Base-by-base conservation (phyloP, 1,284 basidiomycete genomes). In the Ceratobasidium sp. region DNA sequence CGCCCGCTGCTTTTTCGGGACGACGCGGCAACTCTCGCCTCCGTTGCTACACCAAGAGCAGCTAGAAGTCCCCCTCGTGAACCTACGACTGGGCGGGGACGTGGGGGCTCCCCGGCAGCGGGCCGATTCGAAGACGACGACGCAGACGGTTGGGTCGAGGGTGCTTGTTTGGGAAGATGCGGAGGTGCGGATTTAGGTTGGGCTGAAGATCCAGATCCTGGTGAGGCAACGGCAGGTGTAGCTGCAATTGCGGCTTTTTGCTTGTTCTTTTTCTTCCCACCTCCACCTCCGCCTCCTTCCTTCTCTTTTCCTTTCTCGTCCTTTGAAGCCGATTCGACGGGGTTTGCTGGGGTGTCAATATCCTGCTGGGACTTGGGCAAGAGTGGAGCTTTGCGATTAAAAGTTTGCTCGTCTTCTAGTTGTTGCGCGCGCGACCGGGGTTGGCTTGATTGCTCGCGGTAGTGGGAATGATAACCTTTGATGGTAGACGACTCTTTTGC, bases 401-500 rank as follows among this genome's bases (percentile, higher is more conserved):
- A 78, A 3, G 73, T 77, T 37, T 78, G 64, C 74, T 77, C 67
- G 35, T 79, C 75, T 56, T 78, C 77, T 35, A 79, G 75, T 60
- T 54, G 47, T 42, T 77, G 68, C 77, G 45, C 64, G 37, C 37
- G 74, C 42, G 66, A 75, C 71, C 74, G 64, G 68, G 39, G 67
- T 76, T 61, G 69, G 45, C 17, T 74, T 54, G 80, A 42, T 13
- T 73, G 74, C 11, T 79, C 76, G 26, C 77, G 78, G 28, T 79
- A 65, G 23, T 78, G 61, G 67, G 90, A 85, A 78, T 91, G 91
- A 23, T 89, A 85, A 78, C 91, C 91, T 80, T 90, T 92, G 81
- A 93, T 92, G 78, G 89, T 90, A 80, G 90, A 87, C 0, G 91
- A 91, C 4, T 87, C 87, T 81, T 92, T 93, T 83, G 94, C 91